Base-by-base conservation (phyloP, 2,329 filamentous ascomycete species). In the Aspergillus sp. region DNA sequence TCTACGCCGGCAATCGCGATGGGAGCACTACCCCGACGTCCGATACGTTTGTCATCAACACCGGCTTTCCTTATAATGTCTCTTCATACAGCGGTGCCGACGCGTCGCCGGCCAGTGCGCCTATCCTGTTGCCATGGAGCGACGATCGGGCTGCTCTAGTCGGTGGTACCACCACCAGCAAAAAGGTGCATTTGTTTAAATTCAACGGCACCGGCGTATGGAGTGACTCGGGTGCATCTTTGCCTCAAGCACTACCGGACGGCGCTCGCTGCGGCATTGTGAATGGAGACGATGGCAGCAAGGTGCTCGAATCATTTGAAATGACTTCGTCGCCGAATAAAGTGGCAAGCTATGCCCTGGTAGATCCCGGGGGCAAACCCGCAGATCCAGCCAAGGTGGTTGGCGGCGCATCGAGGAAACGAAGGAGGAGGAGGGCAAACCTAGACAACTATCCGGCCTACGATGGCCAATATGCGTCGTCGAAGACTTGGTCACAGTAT, bases 251-350 rank as follows among this genome's bases (percentile, higher is more conserved):
- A 1, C 66, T 89, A 19, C 66, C 76, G 10, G 80, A 81, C 2
- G 70, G 75, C 2, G 73, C 83, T 42, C 79, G 83, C 59, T 80
- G 79, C 28, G 74, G 81, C 0, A 59, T 95, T 3, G 68, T 94
- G n/a, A 71, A 73, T 8, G 86, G 85, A 26, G 77, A 81, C 38
- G 88, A 95, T 63, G 82, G 78, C 29, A 90, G 85, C 66, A 90
- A 87, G 61, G 80, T 83, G 35, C 71, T 97, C 12, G 81, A 89
- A 56, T 81, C 82, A 7, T 95, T 93, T 57, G 82, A 95, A 61
- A 78, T 89, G 68, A 77, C 77, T 9, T 73, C 76, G 7, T 81
- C 83, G 0, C 90, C 91, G 3, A 94, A 94, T 61, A 68, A 73
- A 5, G 86, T 95, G 39, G 79, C 78, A 30, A 81, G 85, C 47